Base-by-base conservation (phyloP, 257 asterid genomes). In the Ocimum tenuiflorum region DNA sequence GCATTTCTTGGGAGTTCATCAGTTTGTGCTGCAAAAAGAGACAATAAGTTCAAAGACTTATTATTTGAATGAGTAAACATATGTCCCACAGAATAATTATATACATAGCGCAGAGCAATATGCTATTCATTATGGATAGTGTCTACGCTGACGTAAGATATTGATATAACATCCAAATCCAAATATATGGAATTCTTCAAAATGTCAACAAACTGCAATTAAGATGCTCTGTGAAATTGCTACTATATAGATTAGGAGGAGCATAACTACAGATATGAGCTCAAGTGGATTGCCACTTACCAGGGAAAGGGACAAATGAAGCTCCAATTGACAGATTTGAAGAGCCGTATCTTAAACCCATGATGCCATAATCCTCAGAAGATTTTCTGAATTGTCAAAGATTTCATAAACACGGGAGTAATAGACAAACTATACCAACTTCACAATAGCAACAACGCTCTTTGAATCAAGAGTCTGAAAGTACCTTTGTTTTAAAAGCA, bases 331-430 rank as follows among this genome's bases (percentile, higher is more conserved):
- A 88, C 48, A 91, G 79, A 73, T 91, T 91, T 64, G 96, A 63
- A 52, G 97, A 88, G 70, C 97, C 97, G 79, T 90, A 90, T 86
- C 97, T 85, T 88, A 91, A 73, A 73, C 97, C 97, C 87, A 91
- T 78, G 53, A 81, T 50, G 51, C 97, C 96, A 75, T 84, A 76
- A 86, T 86, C 97, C 69, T 81, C 85, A 29, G 89, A 60, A 67
- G 86, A 73, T 63, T 80, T 70, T 77, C 96, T 88, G 88, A 75
- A 72, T 43, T 54, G 38, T 64, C 73, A 80, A 76, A 58, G 60
- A 83, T 35, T 48, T 61, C 57, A 24, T 67, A 75, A 49, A 69
- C 56, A 59, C 41, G n/a, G 50, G 55, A 50, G 58, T 58, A 48
- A 18, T 51, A 22, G 46, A 62, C 63, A 27, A 52, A 35, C 23